Base-by-base conservation (phyloP, 2,329 filamentous ascomycete genomes). In the Paracamarosporium sp. region DNA sequence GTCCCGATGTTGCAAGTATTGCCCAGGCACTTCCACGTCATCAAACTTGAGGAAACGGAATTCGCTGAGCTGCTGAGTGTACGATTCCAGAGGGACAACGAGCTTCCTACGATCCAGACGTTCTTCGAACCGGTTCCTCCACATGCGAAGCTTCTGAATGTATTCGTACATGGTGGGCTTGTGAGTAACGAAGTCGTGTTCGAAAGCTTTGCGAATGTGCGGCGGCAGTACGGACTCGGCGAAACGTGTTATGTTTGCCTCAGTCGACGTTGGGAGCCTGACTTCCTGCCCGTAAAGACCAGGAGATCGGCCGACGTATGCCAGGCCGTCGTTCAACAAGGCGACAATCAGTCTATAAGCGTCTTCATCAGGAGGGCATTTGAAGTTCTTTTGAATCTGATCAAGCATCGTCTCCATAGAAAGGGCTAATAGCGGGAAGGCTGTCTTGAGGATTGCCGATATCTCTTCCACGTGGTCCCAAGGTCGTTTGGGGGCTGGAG, bases 381-480 rank as follows among this genome's bases (percentile, higher is more conserved):
- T 99, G 86, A 99, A 99, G 78, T 98, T 90, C 82, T 98, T 98
- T 76, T 95, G 91, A 57, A 99, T 97, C 78, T 98, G 94, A 73
- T 99, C 95, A 28, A 98, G 93, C 93, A 98, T 99, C 0, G 94
- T 97, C 80, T 99, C 95, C 95, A 99, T 98, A 0, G 94, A 97
- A 41, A 98, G 82, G 9, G 96, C 95, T 67, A 99, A 85, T 17
- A 99, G 84, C 24, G 95, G 95, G 82, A 98, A 99, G 0, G 94
- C 93, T 6, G 95, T 98, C 83, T 99, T 98, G 53, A 99, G 87
- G 28, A 93, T 91, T 31, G 93, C 91, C 85, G 97, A 93, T 59
- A 99, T 92, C 74, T 98, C 93, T 67, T 99, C 95, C 0, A 93
- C 94, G 68, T 96, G 89, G 73, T 99, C 95, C 95, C 95, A 98